Evolutionary conservation across 345 rosid species (phyloP).

Genomic region (Ceriops zippeliana): DNA sequence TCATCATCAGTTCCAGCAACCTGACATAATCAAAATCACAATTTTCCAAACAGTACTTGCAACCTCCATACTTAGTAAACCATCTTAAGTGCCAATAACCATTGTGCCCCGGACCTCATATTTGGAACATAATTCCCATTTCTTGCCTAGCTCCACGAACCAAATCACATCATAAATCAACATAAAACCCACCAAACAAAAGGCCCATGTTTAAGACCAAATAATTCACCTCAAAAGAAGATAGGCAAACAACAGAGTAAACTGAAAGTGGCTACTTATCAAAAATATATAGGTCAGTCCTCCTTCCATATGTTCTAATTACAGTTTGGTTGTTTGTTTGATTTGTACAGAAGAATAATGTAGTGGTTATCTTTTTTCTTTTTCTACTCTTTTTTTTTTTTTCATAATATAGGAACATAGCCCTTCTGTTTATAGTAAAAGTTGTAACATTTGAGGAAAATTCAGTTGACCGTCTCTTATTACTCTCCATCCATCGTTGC

Average conservation of each 20-base stretch:
- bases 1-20: not conserved
- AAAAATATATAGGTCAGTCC: not conserved
- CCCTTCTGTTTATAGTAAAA: not conserved
- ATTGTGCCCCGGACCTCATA: slow-evolving; percentile 2
- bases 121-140: slow-evolving; percentile 5
- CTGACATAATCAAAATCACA: not conserved
- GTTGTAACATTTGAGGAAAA: not conserved
- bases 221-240: not conserved
- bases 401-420: not conserved
- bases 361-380: too few relatives aligned
- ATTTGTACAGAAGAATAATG: not conserved
- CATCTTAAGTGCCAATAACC: not conserved
- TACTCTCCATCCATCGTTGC: not conserved
- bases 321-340: not conserved
- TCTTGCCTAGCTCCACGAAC: not conserved
- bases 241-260: not conserved
- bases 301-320: not conserved
- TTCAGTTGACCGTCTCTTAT: not conserved
- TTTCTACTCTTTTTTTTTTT: not conserved
- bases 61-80: not conserved
- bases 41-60: not conserved
- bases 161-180: not conserved
- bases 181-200: not conserved
- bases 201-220: not conserved
- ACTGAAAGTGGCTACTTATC: not conserved